Evolutionary conservation across 352 stramenopile genomes (phyloP).

Genomic region (Globisporangium camurandrum): DNA sequence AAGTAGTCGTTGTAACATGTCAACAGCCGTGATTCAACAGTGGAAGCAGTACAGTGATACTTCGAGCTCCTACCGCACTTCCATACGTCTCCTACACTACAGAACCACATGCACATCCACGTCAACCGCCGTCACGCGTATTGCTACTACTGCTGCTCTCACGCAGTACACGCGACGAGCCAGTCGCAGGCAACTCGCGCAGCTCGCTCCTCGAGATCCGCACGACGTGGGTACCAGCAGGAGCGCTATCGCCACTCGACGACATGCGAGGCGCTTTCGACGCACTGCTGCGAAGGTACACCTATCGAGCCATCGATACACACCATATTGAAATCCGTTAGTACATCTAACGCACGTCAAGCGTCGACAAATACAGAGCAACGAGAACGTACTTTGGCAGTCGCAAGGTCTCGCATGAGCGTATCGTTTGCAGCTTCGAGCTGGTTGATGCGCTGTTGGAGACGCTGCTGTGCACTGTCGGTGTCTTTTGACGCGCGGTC

Average conservation of each 20-base stretch:
- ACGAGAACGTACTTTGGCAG: constrained; percentile 36
- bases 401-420: constrained; percentile 70
- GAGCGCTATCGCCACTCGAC: constrained; percentile 16
- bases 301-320: constrained; percentile 8
- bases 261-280: constrained; percentile 50
- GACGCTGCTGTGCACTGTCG: constrained; percentile 8
- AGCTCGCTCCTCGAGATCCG: constrained; percentile 62
- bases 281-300: constrained; percentile 39
- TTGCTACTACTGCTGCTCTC: background rate
- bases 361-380: background rate
- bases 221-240: constrained; percentile 54
- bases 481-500: background rate
- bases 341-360: background rate
- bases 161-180: background rate
- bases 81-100: too few species aligned
- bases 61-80: too few species aligned
- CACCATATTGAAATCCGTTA: background rate
- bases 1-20: too few species aligned
- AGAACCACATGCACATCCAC: too few species aligned
- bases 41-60: too few species aligned
- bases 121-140: too few species aligned
- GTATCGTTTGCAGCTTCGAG: constrained; percentile 67
- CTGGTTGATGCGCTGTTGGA: constrained; percentile 54
- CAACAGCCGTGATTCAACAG: too few species aligned
- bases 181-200: constrained; percentile 37